phyloP scores from a whole-genome alignment of 225 moss, liverwort and hornwort species.

The Thuidium tamariscinum region DNA sequence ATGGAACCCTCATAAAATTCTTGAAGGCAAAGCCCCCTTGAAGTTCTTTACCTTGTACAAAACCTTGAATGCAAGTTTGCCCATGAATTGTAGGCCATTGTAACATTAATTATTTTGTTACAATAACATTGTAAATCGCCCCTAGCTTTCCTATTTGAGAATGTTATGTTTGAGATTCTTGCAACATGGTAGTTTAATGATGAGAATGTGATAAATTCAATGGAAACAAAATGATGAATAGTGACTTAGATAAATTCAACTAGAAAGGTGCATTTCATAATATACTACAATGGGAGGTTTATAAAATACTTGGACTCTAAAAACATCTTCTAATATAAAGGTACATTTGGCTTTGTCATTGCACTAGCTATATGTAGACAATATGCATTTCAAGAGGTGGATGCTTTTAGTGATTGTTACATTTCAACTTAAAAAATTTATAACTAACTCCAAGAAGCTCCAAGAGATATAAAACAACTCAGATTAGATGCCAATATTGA shows the following conservation, averaged over 20 bases:
- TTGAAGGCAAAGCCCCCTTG: neutral
- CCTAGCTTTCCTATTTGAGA: neutral
- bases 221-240: neutral
- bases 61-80: neutral
- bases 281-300: neutral
- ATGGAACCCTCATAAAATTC: neutral
- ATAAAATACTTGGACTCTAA: fast-evolving
- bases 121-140: neutral
- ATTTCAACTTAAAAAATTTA: neutral
- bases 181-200: neutral
- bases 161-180: neutral
- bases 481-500: neutral
- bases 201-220: neutral
- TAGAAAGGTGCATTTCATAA: neutral
- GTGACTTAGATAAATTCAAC: neutral
- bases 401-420: fast-evolving
- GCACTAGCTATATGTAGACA: no score
- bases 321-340: fast-evolving
- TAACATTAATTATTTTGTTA: neutral
- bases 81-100: neutral
- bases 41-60: neutral
- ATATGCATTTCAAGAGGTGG: neutral
- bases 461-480: neutral
- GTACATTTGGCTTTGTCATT: neutral
- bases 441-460: neutral